Base-by-base conservation (phyloP, 768 basidiomycete species). In the Mycena vitilis region DNA sequence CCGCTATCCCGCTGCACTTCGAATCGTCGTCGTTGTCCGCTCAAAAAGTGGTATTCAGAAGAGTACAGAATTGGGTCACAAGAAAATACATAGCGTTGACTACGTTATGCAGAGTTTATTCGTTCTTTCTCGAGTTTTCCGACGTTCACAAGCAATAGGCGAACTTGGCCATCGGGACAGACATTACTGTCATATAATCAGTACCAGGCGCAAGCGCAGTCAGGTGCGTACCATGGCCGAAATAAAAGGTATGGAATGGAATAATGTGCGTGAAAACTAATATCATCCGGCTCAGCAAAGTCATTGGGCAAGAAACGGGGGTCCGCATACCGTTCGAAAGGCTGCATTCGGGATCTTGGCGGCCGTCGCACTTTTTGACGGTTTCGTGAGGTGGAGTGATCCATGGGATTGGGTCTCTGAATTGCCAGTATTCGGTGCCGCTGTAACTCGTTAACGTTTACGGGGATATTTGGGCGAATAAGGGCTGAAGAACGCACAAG, bases 401-500 rank as follows among this genome's bases (percentile, higher is more conserved):
- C 20, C 8, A 12, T 7, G 38, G 38, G 20, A 37, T 9, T 18
- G 53, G 53, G 36, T 54, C 53, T 0, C 8, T 2, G 53, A 54
- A 54, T 22, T 54, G 53, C 53, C 53, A 54, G 36, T 54, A 54
- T 54, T 54, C 53, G 20, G 53, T 54, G 20, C 36, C 53, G 36
- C 53, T 54, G 11, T 8, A 9, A 10, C 30, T n/a, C 34, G 8
- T 16, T 53, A n/a, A n/a, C n/a, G n/a, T 53, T 25, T 7, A 51
- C 15, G 6, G 8, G 0, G 12, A 36, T 16, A 18, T 5, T n/a
- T n/a, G 52, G 52, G 20, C 3, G 6, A 7, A 38, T 18, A n/a
- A 15, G 16, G 22, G 49, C n/a, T n/a, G 15, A 51, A 25, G 15
- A 22, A 53, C 57, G 63, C 54, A 70, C 38, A 68, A 69, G 48